Conservation (phyloP, 129 eudicot species). For the Chrysanthemum lavandulifolium region DNA sequence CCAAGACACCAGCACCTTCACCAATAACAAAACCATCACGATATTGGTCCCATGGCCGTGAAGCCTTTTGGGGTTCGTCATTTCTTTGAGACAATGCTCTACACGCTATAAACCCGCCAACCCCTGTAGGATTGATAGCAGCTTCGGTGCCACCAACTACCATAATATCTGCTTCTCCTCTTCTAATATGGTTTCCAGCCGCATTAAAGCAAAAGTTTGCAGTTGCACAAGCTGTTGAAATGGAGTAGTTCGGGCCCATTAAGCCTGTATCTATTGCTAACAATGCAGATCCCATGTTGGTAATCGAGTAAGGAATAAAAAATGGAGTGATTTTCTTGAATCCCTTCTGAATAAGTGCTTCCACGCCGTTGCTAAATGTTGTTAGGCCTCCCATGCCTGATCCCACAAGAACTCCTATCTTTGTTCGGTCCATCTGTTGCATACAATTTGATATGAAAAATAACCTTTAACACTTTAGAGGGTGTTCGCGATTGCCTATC, state of each 20-base stretch:
- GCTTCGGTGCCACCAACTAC: slow-evolving; percentile 88
- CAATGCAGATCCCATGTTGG: slow-evolving; percentile 86
- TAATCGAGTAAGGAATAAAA: slow-evolving; percentile 72
- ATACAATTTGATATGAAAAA: background rate
- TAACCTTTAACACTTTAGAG: background rate
- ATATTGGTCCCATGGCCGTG: slow-evolving; percentile 77
- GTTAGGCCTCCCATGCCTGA: slow-evolving; percentile 60
- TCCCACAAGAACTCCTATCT: slow-evolving; percentile 43
- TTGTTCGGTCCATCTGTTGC: slow-evolving; percentile 63
- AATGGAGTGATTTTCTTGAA: slow-evolving; percentile 70
- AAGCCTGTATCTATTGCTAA: slow-evolving; percentile 77
- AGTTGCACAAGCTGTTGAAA: slow-evolving; percentile 85
- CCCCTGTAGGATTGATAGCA: slow-evolving; percentile 55
- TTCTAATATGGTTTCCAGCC: slow-evolving; percentile 76
- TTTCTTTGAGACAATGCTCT: slow-evolving; percentile 52
- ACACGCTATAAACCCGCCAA: slow-evolving; percentile 85
- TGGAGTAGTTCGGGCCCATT: slow-evolving; percentile 89
- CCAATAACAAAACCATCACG: slow-evolving; percentile 73
- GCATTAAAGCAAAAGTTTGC: slow-evolving; percentile 77
- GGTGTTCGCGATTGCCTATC: too few relatives aligned
- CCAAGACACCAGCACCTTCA: slow-evolving; percentile 44
- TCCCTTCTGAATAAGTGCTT: slow-evolving; percentile 69
- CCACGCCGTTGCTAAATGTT: slow-evolving; percentile 61
- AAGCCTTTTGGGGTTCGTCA: slow-evolving; percentile 46
- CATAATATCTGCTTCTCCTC: slow-evolving; percentile 80